Base-by-base conservation (phyloP, 73 alveolate species). In the Tetrahymena malaccensis region DNA sequence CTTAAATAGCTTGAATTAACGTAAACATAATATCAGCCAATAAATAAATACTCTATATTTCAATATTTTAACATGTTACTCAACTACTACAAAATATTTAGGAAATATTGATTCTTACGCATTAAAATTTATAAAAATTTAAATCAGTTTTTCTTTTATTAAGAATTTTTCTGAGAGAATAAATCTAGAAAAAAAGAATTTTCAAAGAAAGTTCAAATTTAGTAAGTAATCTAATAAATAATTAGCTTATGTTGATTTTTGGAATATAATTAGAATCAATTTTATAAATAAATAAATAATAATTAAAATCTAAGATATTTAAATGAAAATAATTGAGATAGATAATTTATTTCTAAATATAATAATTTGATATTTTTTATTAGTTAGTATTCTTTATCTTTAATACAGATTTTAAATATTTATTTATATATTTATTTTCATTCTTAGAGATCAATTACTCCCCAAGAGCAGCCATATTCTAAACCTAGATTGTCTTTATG, bases 401-500 rank as follows among this genome's bases (percentile, higher is more conserved):
- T 50, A 50, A 50, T 19, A 50, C 83, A 50, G 13, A 50, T 15
- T 13, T 19, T 19, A 50, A 50, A n/a, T n/a, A n/a, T 50, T 50
- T 15, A 10, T 40, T 4, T 0, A 40, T 40, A 6, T 7, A 7
- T 40, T 50, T 15, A 50, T 21, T 19, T 3, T 50, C 17, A 27
- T 70, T 33, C 37, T 33, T 94, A 37, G 10, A 95, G 34, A 93
- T 95, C 93, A 19, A 97, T 96, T 10, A 96, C 96, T 13, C 94
- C 98, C 98, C 98, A 96, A 95, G 94, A 70, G 57, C 97, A 95
- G 34, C 94, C 94, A 50, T 55, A 94, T 94, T 98, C 99, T 93
- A 98, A 97, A 50, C 96, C 98, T 37, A 96, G 84, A 93, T 98
- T 98, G 93, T 98, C 96, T 35, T 83, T 37, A 94, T 98, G 99